Percentiles rank a stretch among this genome's conserved stretches.
Conservation (phyloP, 768 basidiomycete species). For the Cubamyces sp. region DNA sequence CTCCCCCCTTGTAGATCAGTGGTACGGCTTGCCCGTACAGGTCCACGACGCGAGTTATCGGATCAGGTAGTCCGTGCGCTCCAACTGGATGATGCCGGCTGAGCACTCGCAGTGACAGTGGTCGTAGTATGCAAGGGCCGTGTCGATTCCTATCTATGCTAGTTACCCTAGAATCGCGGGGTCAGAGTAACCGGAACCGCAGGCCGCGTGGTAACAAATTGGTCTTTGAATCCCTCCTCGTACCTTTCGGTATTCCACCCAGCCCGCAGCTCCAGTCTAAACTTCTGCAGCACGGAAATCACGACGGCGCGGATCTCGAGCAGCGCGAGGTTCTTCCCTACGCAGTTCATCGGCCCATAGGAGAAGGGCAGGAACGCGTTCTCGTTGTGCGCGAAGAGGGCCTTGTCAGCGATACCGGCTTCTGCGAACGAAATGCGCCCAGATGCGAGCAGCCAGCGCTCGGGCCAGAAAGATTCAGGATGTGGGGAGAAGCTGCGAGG, state of each 20-base stretch:
- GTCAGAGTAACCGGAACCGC: conserved; percentile 27
- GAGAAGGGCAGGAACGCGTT: conserved; percentile 48
- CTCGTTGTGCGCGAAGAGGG: conserved; percentile 30
- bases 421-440: conserved; percentile 9
- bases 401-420: background rate
- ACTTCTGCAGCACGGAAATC: conserved; percentile 38
- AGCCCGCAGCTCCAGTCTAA: conserved; percentile 37
- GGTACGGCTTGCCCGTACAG: too few relatives aligned
- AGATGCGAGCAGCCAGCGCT: conserved; percentile 43
- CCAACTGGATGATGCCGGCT: too few relatives aligned
- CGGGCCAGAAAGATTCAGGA: conserved; percentile 46
- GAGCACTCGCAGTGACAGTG: too few relatives aligned
- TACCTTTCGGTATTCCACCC: conserved; percentile 34
- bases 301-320: conserved; percentile 39
- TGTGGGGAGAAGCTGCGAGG: conserved; percentile 49
- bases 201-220: conserved; percentile 34
- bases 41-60: too few relatives aligned
- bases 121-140: too few relatives aligned
- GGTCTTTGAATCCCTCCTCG: conserved; percentile 35
- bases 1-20: too few relatives aligned
- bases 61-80: too few relatives aligned
- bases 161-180: background rate
- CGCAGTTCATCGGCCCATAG: conserved; percentile 54
- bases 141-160: too few relatives aligned
- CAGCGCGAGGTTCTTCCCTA: conserved; percentile 49